These are phyloP conservation scores for Shiraia sp. DNA, from an alignment of 2,329 filamentous ascomycete species.

Conservation along the genomic window DNA sequence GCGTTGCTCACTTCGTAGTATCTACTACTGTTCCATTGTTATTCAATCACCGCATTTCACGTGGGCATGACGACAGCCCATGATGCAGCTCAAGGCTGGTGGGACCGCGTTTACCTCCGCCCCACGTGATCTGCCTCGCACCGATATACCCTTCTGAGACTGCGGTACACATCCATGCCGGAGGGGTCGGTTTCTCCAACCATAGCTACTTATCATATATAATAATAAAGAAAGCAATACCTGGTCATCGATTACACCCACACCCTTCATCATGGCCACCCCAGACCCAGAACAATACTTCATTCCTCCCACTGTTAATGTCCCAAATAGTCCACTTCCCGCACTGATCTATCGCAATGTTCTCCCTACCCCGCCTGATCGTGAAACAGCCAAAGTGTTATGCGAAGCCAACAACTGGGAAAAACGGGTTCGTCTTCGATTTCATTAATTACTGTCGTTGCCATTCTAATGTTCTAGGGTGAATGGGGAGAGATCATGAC, in stretches of 20 bases:
- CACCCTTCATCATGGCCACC: not conserved
- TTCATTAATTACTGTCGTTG: no score
- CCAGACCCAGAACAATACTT: slow-evolving; percentile 8
- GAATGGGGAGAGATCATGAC: slow-evolving; percentile 29
- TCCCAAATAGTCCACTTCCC: slow-evolving; percentile 40
- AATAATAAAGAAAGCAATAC: no score
- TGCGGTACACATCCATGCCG: no score
- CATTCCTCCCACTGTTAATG: slow-evolving; percentile 3
- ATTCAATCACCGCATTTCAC: not conserved
- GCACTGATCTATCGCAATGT: slow-evolving; percentile 42
- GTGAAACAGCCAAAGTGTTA: slow-evolving; percentile 25
- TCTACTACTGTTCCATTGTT: not conserved
- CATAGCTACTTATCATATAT: no score
- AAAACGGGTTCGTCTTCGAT: slow-evolving; percentile 24
- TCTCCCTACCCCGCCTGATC: slow-evolving; percentile 29
- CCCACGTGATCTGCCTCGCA: no score
- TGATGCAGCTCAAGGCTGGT: no score
- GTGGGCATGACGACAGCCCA: no score
- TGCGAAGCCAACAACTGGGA: slow-evolving; percentile 41
- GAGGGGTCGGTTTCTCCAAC: no score
- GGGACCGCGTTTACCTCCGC: no score
- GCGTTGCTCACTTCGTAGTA: no score
- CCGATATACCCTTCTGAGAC: no score
- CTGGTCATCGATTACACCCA: no score
- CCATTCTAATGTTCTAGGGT: slow-evolving; percentile 11